These are phyloP conservation scores for Pyronema domesticum DNA, from an alignment of 495 filamentous ascomycete genomes.

Conservation along the genomic window DNA sequence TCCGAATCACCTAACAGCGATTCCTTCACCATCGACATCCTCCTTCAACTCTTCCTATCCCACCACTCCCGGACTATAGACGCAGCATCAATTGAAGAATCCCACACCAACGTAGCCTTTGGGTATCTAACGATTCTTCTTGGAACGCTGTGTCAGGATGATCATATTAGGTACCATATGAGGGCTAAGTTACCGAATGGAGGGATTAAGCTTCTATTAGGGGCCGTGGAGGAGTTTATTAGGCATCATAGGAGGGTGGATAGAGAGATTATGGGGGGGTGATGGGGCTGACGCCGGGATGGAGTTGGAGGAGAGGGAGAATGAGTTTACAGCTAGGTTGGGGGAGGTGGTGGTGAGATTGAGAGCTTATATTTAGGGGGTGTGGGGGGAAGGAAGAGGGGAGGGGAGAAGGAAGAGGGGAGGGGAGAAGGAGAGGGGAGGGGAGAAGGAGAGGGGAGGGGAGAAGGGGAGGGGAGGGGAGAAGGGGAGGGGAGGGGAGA, in stretches of 20 bases:
- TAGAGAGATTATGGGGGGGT: background rate
- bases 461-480: no score
- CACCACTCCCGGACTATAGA: constrained; percentile 21
- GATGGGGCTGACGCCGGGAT: background rate
- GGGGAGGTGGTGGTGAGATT: background rate
- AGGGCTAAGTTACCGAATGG: constrained; percentile 36
- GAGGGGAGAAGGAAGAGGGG: no score
- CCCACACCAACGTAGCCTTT: constrained; percentile 70
- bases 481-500: no score
- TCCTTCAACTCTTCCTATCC: constrained; percentile 30
- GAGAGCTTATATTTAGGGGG: background rate
- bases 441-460: no score
- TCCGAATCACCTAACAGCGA: no score
- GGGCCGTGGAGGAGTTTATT: constrained; percentile 74
- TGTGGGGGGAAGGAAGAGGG: background rate
- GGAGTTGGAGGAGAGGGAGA: background rate
- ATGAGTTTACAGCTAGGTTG: background rate
- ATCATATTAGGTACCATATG: constrained; percentile 34
- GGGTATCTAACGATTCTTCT: constrained; percentile 81
- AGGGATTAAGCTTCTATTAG: constrained; percentile 45
- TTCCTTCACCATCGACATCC: constrained; percentile 21
- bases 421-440: no score
- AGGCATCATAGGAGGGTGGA: constrained; percentile 50
- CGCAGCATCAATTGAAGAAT: constrained; percentile 70
- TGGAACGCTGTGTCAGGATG: constrained; percentile 53